Percentiles rank a stretch among this genome's conserved stretches.
These are phyloP conservation scores for Alternaria sp. DNA, from an alignment of 2,329 filamentous ascomycete species.

Conservation along the genomic window DNA sequence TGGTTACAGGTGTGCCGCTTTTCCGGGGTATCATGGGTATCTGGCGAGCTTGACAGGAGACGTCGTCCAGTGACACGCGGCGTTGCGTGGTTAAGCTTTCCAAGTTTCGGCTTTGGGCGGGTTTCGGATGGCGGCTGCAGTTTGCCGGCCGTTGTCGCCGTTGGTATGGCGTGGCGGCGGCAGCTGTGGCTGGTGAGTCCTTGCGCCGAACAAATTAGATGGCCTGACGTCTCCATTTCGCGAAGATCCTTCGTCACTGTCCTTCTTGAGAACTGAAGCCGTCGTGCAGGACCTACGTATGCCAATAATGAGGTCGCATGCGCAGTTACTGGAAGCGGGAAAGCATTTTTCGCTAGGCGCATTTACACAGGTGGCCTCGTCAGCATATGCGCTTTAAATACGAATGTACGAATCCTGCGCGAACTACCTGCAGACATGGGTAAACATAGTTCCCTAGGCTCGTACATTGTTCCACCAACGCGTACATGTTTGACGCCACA, in stretches of 20 bases:
- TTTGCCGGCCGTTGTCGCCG: neutral
- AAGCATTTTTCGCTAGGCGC: neutral
- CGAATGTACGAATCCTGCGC: neutral
- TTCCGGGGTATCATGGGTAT: neutral
- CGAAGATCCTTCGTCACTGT: neutral
- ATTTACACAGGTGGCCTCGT: slow-evolving; percentile 10
- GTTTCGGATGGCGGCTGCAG: neutral
- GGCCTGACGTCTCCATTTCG: neutral
- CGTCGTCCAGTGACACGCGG: slow-evolving; percentile 23
- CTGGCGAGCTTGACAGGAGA: slow-evolving; percentile 1
- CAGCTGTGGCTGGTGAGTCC: slow-evolving; percentile 1
- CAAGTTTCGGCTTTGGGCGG: neutral
- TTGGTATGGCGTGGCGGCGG: neutral
- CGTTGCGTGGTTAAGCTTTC: slow-evolving; percentile 21
- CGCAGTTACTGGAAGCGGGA: slow-evolving; percentile 5
- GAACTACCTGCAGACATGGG: neutral
- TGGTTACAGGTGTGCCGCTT: neutral
- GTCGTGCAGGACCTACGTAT: neutral
- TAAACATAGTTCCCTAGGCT: neutral
- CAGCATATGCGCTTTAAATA: neutral
- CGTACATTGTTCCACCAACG: neutral
- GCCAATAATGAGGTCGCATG: slow-evolving; percentile 5
- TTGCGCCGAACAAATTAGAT: neutral
- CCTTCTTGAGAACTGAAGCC: neutral
- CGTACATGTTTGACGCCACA: neutral